A percentile compares a stretch with the other conserved stretches of the same genome.
Evolutionary conservation across 2,329 filamentous ascomycete genomes (phyloP).

Genomic region (Fusarium decemcellulare): DNA sequence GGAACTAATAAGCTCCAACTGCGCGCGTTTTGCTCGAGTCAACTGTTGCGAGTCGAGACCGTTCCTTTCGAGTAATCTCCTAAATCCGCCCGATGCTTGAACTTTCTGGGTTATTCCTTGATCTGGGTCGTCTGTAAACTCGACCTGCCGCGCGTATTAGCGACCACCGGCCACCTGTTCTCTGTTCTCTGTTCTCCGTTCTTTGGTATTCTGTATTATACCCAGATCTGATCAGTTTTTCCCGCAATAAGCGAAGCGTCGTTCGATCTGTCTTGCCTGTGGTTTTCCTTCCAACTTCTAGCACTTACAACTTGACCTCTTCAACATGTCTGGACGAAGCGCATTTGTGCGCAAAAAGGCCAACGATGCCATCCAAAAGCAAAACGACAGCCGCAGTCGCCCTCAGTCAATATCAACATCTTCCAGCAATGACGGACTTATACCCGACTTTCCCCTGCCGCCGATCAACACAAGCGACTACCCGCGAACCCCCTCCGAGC

Average conservation of each 20-base stretch:
- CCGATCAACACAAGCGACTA: slow-evolving; percentile 56
- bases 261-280: not conserved
- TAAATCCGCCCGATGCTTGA: not conserved
- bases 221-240: not conserved
- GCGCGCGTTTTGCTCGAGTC: not conserved
- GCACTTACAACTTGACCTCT: not conserved
- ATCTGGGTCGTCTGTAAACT: not conserved
- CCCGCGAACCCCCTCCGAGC: slow-evolving; percentile 56
- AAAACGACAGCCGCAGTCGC: slow-evolving; percentile 42
- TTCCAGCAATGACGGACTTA: slow-evolving; percentile 57
- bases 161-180: too few relatives aligned
- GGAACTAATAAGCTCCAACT: slow-evolving; percentile 13
- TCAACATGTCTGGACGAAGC: slow-evolving; percentile 69
- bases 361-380: slow-evolving; percentile 60
- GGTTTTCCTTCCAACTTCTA: not conserved
- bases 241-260: not conserved
- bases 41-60: not conserved
- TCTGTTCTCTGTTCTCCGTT: too few relatives aligned
- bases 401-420: slow-evolving; percentile 54
- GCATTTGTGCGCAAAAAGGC: slow-evolving; percentile 72
- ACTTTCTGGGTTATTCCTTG: not conserved
- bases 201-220: not conserved
- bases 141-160: not conserved
- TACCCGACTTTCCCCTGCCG: slow-evolving; percentile 56
- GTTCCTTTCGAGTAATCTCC: not conserved